Base-by-base conservation (phyloP, 176 grass and related monocot genomes). In the Juncus effusus region DNA sequence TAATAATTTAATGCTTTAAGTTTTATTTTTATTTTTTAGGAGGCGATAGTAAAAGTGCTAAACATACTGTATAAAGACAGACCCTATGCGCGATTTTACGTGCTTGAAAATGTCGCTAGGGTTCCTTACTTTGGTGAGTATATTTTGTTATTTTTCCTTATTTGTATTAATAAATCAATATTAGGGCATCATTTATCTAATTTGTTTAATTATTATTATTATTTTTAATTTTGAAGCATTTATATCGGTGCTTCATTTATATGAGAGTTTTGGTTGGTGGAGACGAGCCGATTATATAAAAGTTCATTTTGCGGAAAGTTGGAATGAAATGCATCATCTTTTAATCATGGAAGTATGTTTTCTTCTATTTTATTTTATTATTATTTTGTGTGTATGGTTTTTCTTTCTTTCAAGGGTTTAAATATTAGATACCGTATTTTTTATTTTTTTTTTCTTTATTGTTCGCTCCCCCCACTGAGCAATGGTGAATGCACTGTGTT, bases 241-340 rank as follows among this genome's bases (percentile, higher is more conserved):
- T 80, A 97, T 97, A 84, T 97, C 94, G 37, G 88, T 97, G 67
- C 83, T 97, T 68, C 94, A 97, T 75, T 1, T 97, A 80, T 93
- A 97, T 19, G 94, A 97, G 70, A 97, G 88, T 40, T 92, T 99
- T 57, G 94, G 94, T 2, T 99, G 85, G 88, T 93, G 61, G 80
- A 89, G 94, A 70, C 77, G 61, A 82, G 72, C 88, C 38, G 94
- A 99, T 57, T 93, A 99, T 38, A 59, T 99, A 69, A 99, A 99
- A 70, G 94, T 99, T 60, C 94, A 99, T 76, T 93, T 99, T 82
- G 94, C 94, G 6, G 73, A 99, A 71, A 99, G 80, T 78, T 87
- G 74, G 94, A 99, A 99, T 35, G 94, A 99, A 83, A 62, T 93
- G 56, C 88, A 99, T 50, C 94, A 99, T 76, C 85, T 99, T 47